Base-by-base conservation (phyloP, 768 basidiomycete species). In the Multifurca ochricompacta region DNA sequence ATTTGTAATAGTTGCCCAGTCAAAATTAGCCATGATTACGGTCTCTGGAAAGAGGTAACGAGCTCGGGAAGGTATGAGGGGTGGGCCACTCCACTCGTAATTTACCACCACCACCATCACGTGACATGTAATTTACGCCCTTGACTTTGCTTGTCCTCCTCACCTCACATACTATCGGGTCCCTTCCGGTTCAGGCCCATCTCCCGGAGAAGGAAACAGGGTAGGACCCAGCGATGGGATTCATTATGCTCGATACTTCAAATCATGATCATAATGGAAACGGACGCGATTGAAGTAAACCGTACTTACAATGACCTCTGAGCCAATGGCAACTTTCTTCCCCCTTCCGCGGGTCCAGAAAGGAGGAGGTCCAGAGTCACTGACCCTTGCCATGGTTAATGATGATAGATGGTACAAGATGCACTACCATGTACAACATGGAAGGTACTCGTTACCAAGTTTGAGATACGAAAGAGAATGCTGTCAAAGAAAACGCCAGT, bases 401-500 rank as follows among this genome's bases (percentile, higher is more conserved):
- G 18, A 91, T 54, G 14, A 93, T 70, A 16, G 92, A 60, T 0
- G 94, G 95, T 1, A 81, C 63, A 37, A 98, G 74, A 75, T 6
- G 94, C 87, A 58, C 86, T 90, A 56, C 87, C 89, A 30, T 84
- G 79, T 30, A 97, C 91, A 45, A 88, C 92, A 67, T 97, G 95
- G 11, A 85, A 69, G 1, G 93, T 87, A 10, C 91, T 92, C 58
- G 93, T 87, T n/a, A 82, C 72, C 5, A 91, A 93, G 61, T 84
- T 87, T 28, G 85, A 71, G 13, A 94, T 81, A 56, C 94, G 95
- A 64, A 92, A 94, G 31, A 69, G 67, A 57, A 95, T 70, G 16
- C 78, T 75, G 62, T 93, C 91, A 16, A 93, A 77, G 72, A 91
- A 83, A 48, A 95, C 81, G 11, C 91, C 89, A 41, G 87, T 71